Base-by-base conservation (phyloP, 768 basidiomycete species). In the Lactifluus hygrophoroides region DNA sequence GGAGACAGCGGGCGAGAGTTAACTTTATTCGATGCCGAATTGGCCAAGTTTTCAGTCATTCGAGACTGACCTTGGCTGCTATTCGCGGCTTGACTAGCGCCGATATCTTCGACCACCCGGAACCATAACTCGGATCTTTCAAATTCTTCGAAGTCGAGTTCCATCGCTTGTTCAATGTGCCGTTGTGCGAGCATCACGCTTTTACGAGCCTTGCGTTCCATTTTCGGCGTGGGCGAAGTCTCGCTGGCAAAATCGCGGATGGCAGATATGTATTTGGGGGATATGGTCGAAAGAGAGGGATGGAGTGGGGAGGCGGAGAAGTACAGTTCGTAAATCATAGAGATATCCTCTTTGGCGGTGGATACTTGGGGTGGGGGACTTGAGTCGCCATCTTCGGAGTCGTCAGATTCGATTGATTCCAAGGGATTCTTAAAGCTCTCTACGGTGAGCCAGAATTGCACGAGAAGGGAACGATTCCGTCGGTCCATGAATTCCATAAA, bases 401-500 rank as follows among this genome's bases (percentile, higher is more conserved):
- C 70, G 3, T 74, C 72, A 14, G 77, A 77, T 63, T 92, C 86
- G 5, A 88, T 79, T 2, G 83, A 81, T 70, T 96, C 94, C 27
- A 99, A 73, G 0, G 96, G 96, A 64, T 95, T 92, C 73, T 97
- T 97, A 79, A 98, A 95, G 57, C 91, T 92, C 73, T 99, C 94
- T 2, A 97, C 90, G 0, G 93, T 92, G 1, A 98, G 76, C 95
- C 95, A 98, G 72, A 97, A 99, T 63, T 98, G 95, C 3, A 96
- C 91, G 10, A 92, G 82, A 13, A 90, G 67, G 13, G 94, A 89
- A 30, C 88, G 83, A 59, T 84, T 79, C 8, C 88, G 82, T 14
- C 96, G 82, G 65, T 98, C 96, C 91, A 97, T 94, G 66, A 91
- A 96, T 74, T 99, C 96, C 86, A 97, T 94, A 73, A 95, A 90